These are phyloP conservation scores for Microthlaspi erraticum DNA, from an alignment of 345 rosid genomes.

Conservation along the genomic window DNA sequence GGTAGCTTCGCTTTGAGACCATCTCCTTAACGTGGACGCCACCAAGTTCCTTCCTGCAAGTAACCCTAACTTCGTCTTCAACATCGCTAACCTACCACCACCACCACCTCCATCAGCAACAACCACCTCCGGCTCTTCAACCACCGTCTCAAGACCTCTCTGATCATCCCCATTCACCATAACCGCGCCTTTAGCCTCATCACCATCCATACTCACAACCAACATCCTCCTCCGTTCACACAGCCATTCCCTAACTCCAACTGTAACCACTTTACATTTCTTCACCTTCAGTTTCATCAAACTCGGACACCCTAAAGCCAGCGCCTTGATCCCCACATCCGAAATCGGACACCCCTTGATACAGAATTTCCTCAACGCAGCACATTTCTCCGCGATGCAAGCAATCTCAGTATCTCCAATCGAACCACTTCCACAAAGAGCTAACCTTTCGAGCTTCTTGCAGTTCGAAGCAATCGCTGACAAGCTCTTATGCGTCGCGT, in stretches of 20 bases:
- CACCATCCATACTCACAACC: constrained; percentile 66
- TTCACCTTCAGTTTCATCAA: constrained; percentile 80
- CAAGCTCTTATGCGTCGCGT: constrained; percentile 66
- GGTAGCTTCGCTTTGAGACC: constrained; percentile 51
- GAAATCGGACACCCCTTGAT: constrained; percentile 81
- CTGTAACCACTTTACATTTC: constrained; percentile 74
- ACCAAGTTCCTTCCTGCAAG: constrained; percentile 60
- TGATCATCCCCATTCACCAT: constrained; percentile 48
- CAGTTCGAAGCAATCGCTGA: constrained; percentile 61
- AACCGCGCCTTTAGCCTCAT: constrained; percentile 43
- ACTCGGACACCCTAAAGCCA: constrained; percentile 79
- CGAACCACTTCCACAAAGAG: constrained; percentile 71
- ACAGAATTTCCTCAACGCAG: constrained; percentile 72
- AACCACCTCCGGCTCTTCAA: constrained; percentile 41
- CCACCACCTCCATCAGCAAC: constrained; percentile 42
- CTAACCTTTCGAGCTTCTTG: constrained; percentile 68
- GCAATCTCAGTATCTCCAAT: constrained; percentile 75
- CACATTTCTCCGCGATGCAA: constrained; percentile 72
- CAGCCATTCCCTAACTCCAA: constrained; percentile 64
- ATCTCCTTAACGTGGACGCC: constrained; percentile 55
- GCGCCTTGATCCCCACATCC: constrained; percentile 65
- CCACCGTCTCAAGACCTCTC: constrained; percentile 52
- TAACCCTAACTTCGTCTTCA: constrained; percentile 56
- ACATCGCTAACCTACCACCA: constrained; percentile 54
- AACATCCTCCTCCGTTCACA: constrained; percentile 55